Base-by-base conservation (phyloP, 2,329 filamentous ascomycete genomes). In the Monosporascus sp. region DNA sequence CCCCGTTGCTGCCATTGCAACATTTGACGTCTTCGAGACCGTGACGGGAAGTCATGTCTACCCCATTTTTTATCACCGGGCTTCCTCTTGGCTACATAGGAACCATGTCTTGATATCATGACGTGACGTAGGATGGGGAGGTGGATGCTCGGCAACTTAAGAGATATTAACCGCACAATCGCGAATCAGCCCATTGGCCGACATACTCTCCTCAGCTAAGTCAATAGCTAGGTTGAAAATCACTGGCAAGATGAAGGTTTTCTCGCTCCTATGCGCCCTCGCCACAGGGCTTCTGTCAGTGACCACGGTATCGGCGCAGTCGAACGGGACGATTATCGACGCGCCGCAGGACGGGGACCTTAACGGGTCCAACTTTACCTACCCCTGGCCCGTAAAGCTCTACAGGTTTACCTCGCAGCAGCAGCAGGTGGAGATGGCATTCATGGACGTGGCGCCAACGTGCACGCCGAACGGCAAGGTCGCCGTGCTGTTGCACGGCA, bases 401-500 rank as follows among this genome's bases (percentile, higher is more conserved):
- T 79, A 76, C 65, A 68, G 65, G 43, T 75, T 82, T 59, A 66
- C 64, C 2, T 78, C 77, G 41, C 78, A 81, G 63, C 64, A 67
- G 15, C 70, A 74, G 48, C 63, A 71, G n/a, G 65, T 81, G 26
- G 70, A 78, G 43, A 82, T 81, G 78, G 78, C 78, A 17, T 81
- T 79, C 58, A 80, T 82, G 77, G 78, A 82, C 55, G 60, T 81
- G 24, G 49, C 65, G 14, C 75, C 76, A 7, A 64, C 60, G 2
- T 59, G 31, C 31, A 35, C 31, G 28, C 55, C 68, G 47, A 72
- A 69, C 53, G 70, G 68, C 43, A 75, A 72, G 58, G 76, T 71
- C 0, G 75, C 73, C 26, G 66, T 80, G 8, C 70, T 81, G 37
- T 64, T 82, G 17, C 79, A 82, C 60, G 79, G 79, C 58, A 80